Conservation (phyloP, 208 protist species). For the Leishmania aethiopica region DNA sequence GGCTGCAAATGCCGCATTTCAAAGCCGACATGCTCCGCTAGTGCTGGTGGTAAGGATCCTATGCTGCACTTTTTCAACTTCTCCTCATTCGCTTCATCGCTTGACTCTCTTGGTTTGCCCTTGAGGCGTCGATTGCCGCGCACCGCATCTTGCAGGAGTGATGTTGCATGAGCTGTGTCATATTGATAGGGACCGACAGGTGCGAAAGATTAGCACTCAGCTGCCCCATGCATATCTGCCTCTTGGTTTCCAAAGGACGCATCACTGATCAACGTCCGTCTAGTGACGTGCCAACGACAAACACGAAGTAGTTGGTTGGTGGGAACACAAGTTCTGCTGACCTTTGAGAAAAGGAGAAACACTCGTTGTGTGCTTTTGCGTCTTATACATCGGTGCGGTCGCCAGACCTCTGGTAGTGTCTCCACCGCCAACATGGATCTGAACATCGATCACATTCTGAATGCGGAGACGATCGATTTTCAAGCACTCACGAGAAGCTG, state of each 20-base stretch:
- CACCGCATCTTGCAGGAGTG: background rate
- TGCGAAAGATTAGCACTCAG: background rate
- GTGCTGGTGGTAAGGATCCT: background rate
- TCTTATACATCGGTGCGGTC: background rate
- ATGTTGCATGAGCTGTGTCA: background rate
- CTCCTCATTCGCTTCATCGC: background rate
- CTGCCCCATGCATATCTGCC: background rate
- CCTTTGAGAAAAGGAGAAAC: background rate
- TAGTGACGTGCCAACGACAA: background rate
- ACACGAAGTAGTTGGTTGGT: background rate
- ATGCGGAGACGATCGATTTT: slow-evolving; percentile 37
- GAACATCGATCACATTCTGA: slow-evolving; percentile 22
- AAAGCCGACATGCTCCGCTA: background rate
- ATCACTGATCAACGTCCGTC: background rate
- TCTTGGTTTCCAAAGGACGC: background rate
- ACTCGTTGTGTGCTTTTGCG: background rate
- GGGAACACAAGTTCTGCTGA: background rate
- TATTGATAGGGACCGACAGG: background rate
- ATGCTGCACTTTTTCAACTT: background rate
- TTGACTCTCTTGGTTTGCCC: background rate
- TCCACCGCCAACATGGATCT: slow-evolving; percentile 10
- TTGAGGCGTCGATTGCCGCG: background rate
- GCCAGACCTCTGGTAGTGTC: background rate
- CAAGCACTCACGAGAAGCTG: slow-evolving; percentile 38
- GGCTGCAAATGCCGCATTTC: background rate